phyloP scores from a whole-genome alignment of 805 yeast species.

The Isabelozyma heimii region DNA sequence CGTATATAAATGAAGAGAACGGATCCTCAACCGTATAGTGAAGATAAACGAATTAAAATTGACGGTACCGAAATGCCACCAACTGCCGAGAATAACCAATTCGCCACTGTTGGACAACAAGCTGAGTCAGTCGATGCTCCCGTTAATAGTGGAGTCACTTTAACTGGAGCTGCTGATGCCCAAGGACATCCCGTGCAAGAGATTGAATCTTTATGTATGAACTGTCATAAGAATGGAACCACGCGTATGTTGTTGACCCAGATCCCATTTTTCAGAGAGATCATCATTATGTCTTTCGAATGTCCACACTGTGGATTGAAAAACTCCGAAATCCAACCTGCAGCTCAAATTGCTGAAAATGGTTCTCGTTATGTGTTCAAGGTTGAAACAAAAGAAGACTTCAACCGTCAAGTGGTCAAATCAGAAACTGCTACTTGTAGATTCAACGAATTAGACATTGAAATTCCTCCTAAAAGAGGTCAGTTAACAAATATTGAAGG shows the following conservation, averaged over 20 bases:
- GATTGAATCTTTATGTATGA: constrained; percentile 93
- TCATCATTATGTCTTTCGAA: constrained; percentile 89
- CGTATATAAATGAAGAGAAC: constrained; percentile 15
- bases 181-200: constrained; percentile 96
- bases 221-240: constrained; percentile 81
- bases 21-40: constrained; percentile 7
- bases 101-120: constrained; percentile 39
- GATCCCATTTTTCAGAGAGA: constrained; percentile 89
- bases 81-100: constrained; percentile 14
- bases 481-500: constrained; percentile 94
- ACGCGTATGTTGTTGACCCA: constrained; percentile 82
- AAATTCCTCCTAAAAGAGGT: constrained; percentile 94
- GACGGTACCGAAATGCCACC: constrained; percentile 5
- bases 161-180: constrained; percentile 78
- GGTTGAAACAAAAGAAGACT: constrained; percentile 67
- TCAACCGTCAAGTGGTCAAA: constrained; percentile 88
- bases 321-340: constrained; percentile 95
- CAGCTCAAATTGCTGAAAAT: constrained; percentile 84
- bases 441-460: constrained; percentile 83
- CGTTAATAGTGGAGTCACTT: constrained; percentile 44
- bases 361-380: constrained; percentile 74
- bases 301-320: constrained; percentile 94
- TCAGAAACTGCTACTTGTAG: constrained; percentile 80
- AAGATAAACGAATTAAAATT: constrained; percentile 7
- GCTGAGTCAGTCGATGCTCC: constrained; percentile 26